A percentile compares a stretch with the other conserved stretches of the same genome.
phyloP scores from a whole-genome alignment of 1,284 basidiomycete genomes.

The Porogramme epimiltina region DNA sequence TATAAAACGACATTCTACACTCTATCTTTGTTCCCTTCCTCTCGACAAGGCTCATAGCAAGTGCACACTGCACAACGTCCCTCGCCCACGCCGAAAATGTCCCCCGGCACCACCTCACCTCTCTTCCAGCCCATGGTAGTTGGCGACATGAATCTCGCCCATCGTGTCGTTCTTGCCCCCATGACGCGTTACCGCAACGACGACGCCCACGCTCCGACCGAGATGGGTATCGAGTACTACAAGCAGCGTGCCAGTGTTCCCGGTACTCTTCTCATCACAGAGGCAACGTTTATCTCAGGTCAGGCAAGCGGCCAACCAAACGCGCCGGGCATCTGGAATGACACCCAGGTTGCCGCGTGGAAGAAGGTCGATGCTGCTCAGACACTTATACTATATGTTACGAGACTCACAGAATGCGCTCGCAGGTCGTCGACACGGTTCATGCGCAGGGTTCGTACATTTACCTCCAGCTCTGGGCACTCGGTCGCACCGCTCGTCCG shows the following conservation, averaged over 20 bases:
- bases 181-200: constrained; percentile 43
- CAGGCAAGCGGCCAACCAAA: constrained; percentile 31
- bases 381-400: too few relatives aligned
- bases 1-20: too few relatives aligned
- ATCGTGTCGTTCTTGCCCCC: constrained; percentile 39
- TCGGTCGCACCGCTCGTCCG: constrained; percentile 42
- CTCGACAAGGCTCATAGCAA: too few relatives aligned
- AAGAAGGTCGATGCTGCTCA: too few relatives aligned
- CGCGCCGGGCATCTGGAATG: constrained; percentile 44
- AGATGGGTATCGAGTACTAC: constrained; percentile 46
- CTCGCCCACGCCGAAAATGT: too few relatives aligned
- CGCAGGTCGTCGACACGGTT: constrained; percentile 19
- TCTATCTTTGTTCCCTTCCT: too few relatives aligned
- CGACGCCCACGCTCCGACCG: constrained; percentile 26
- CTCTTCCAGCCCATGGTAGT: constrained; percentile 1
- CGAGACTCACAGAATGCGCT: too few relatives aligned
- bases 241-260: constrained; percentile 43
- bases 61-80: too few relatives aligned
- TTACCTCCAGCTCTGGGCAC: constrained; percentile 51
- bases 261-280: constrained; percentile 51
- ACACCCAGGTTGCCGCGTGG: constrained; percentile 49
- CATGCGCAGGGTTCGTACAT: constrained; percentile 40
- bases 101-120: too few relatives aligned
- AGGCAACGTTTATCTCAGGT: constrained; percentile 46
- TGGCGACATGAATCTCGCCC: constrained; percentile 5